Conservation (phyloP, 169 alveolate species). For the Neospora caninum region DNA sequence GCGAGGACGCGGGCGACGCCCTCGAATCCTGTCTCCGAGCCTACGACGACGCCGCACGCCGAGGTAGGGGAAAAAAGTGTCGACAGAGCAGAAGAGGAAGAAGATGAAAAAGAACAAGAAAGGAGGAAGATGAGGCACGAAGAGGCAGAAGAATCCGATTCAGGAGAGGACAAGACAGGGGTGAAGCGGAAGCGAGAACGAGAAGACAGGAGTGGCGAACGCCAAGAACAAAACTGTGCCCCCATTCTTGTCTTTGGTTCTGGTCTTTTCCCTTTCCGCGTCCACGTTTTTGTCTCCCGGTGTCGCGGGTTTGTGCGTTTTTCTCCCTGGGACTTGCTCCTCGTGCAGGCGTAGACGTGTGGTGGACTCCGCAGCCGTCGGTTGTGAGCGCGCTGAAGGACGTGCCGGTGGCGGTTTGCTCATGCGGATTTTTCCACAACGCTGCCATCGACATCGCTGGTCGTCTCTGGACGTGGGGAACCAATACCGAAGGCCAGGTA, state of each 20-base stretch:
- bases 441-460: constrained; percentile 26
- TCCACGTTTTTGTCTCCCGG: neutral
- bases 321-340: neutral
- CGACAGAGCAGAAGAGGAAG: neutral
- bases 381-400: constrained; percentile 2
- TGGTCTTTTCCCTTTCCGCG: neutral
- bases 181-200: no score
- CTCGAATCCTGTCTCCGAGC: no score
- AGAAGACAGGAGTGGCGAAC: no score
- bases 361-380: constrained; percentile 39
- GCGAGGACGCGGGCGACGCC: neutral
- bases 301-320: neutral
- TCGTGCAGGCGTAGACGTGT: neutral
- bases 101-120: neutral
- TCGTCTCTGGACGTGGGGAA: constrained; percentile 24
- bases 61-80: no score
- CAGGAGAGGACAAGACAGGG: no score
- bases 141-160: no score
- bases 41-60: no score
- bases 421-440: neutral
- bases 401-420: neutral
- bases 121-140: no score
- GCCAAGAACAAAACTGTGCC: no score
- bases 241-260: no score
- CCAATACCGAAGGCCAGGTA: constrained; percentile 36